phyloP scores from a whole-genome alignment of 805 yeast species.

The Zygoascus flipseniorum region DNA sequence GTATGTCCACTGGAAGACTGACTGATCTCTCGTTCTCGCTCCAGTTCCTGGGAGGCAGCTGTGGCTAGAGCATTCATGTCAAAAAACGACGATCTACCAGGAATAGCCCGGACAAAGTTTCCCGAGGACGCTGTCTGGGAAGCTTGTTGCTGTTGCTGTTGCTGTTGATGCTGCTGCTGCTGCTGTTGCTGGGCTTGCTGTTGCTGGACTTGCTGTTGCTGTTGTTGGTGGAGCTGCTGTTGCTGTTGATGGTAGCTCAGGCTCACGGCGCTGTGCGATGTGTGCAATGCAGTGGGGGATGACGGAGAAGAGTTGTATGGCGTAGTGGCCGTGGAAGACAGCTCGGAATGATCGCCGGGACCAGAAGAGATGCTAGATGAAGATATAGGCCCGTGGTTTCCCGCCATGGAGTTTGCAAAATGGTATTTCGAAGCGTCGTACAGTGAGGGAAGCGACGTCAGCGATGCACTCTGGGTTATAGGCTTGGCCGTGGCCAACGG shows the following conservation, averaged over 20 bases:
- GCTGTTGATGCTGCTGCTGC: background rate
- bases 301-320: conserved; percentile 3
- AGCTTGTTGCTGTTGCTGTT: background rate
- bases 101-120: conserved; percentile 19
- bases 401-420: background rate
- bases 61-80: conserved; percentile 37
- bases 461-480: conserved; percentile 8
- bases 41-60: conserved; percentile 39
- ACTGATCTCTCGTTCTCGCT: conserved; percentile 24
- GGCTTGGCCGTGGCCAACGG: conserved; percentile 1
- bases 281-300: conserved; percentile 2
- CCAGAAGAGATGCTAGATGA: background rate
- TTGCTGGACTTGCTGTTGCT: background rate
- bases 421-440: conserved; percentile 1
- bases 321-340: background rate
- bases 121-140: conserved; percentile 3
- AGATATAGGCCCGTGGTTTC: background rate
- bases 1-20: background rate
- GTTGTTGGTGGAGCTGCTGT: background rate
- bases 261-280: conserved; percentile 2
- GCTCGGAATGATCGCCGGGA: background rate
- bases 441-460: conserved; percentile 12
- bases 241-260: background rate
- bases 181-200: background rate
- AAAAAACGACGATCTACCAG: conserved; percentile 15